Evolutionary conservation across 2,329 filamentous ascomycete species (phyloP).

Genomic region (Pseudogymnoascus verrucosus): DNA sequence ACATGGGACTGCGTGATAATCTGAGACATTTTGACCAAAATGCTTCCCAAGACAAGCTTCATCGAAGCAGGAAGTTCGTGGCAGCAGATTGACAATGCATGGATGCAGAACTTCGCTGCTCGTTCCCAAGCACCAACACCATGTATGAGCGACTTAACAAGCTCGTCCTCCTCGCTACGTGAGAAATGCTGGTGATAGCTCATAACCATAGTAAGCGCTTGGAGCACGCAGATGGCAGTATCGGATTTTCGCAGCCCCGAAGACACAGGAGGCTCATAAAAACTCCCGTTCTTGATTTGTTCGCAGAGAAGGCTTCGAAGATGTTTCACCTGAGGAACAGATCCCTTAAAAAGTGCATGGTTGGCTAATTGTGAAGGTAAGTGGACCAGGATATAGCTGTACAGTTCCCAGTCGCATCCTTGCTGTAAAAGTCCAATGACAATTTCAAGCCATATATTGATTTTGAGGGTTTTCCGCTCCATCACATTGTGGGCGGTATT

Average conservation of each 20-base stretch:
- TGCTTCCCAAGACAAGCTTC: constrained; percentile 74
- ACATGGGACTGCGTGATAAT: constrained; percentile 92
- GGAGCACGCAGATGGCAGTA: constrained; percentile 80
- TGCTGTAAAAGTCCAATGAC: constrained; percentile 66
- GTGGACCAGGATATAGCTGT: constrained; percentile 82
- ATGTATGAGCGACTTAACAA: constrained; percentile 77
- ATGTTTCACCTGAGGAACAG: constrained; percentile 66
- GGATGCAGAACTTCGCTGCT: constrained; percentile 87
- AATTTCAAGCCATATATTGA: constrained; percentile 60
- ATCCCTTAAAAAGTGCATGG: constrained; percentile 70
- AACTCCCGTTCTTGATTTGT: constrained; percentile 67
- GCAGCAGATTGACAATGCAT: constrained; percentile 89
- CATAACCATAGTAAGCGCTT: constrained; percentile 77
- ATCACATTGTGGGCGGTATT: constrained; percentile 10
- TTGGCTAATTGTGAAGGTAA: constrained; percentile 84
- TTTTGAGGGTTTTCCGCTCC: constrained; percentile 16
- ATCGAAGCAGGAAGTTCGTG: constrained; percentile 86
- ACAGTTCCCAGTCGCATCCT: constrained; percentile 81
- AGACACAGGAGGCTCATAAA: constrained; percentile 72
- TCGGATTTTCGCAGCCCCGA: constrained; percentile 79
- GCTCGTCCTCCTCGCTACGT: constrained; percentile 80
- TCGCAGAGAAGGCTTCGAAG: constrained; percentile 73
- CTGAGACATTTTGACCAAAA: constrained; percentile 88
- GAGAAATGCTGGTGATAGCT: constrained; percentile 83
- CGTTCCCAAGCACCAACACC: constrained; percentile 79